Evolutionary conservation across 2,329 filamentous ascomycete genomes (phyloP).

Genomic region (Blastomyces parvus): DNA sequence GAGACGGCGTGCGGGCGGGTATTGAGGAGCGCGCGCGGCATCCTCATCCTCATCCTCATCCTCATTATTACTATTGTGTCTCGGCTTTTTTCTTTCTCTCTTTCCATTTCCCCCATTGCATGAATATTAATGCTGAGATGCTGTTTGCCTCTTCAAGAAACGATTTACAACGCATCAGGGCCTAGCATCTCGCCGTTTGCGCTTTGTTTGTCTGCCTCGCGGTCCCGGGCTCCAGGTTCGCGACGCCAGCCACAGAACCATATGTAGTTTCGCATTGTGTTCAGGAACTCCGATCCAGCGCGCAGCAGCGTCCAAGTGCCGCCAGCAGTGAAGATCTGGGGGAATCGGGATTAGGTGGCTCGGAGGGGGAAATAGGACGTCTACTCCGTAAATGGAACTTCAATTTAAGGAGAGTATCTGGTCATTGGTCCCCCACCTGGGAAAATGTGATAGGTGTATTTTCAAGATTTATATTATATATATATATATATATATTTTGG

Average conservation of each 20-base stretch:
- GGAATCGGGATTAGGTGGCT: not conserved
- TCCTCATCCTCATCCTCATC: too few relatives aligned
- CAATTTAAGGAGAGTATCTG: not conserved
- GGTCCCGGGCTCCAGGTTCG: not conserved
- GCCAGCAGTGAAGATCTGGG: not conserved
- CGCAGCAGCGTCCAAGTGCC: not conserved
- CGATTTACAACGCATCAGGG: not conserved
- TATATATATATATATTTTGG: too few relatives aligned
- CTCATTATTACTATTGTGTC: too few relatives aligned
- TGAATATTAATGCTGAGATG: too few relatives aligned
- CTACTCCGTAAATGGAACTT: not conserved
- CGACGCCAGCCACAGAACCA: not conserved
- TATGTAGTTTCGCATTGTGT: not conserved
- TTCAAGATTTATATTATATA: not conserved
- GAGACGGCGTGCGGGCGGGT: too few relatives aligned
- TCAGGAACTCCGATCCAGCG: not conserved
- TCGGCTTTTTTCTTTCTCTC: not conserved
- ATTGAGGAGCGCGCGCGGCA: too few relatives aligned
- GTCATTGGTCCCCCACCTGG: not conserved
- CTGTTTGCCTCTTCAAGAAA: not conserved
- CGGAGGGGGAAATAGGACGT: not conserved
- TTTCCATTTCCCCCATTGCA: not conserved
- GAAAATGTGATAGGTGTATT: constrained; percentile 1
- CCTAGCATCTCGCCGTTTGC: not conserved
- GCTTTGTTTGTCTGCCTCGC: not conserved